Evolutionary conservation across 2,329 filamentous ascomycete species (phyloP), one percentile per base, ranked within the genome.

Genomic region (Monosporascus sp.): DNA sequence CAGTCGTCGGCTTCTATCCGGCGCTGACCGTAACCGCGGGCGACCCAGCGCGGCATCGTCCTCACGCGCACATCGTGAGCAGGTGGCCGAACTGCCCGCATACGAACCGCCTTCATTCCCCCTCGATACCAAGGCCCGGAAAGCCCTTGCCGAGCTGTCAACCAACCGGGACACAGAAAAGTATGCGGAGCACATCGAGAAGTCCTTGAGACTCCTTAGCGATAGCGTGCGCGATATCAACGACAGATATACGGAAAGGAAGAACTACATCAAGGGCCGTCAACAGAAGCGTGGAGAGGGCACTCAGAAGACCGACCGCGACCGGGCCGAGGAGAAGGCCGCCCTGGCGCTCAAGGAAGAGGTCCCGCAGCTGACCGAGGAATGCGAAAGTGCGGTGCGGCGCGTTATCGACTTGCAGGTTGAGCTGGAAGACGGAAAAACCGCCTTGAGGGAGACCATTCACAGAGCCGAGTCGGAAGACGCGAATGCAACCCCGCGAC

Each of bases 61-160:
- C 20, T 49, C 53, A 1, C 48, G 45, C 24, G 37, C 44, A 22
- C 54, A 55, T 37, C 55, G 49, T 20, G 43, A 52, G 22, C 45
- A 53, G 31, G 55, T 40, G 5, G 57, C 68, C 22, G 63, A 70
- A 15, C 65, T 81, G n/a, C 79, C 79, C 2, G 68, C 70, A 2
- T 82, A 83, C 67, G 71, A 83, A 53, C 69, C 75, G 3, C 78
- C 75, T 7, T 63, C 69, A 9, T 77, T 71, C 53, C 72, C 77
- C 6, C 73, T 82, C 55, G 70, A 72, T 52, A 66, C 71, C 14
- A 52, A 54, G 6, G 70, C 70, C 8, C 69, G 71, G 50, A 69
- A 67, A 20, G 68, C 69, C 3, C 69, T 82, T 3, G 62, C 68
- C 50, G 71, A 77, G 26, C 66, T 84, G 5, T 69, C 72, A 41